These are phyloP conservation scores for Dactylellina leptospora DNA, from an alignment of 2,329 filamentous ascomycete species.

Conservation along the genomic window DNA sequence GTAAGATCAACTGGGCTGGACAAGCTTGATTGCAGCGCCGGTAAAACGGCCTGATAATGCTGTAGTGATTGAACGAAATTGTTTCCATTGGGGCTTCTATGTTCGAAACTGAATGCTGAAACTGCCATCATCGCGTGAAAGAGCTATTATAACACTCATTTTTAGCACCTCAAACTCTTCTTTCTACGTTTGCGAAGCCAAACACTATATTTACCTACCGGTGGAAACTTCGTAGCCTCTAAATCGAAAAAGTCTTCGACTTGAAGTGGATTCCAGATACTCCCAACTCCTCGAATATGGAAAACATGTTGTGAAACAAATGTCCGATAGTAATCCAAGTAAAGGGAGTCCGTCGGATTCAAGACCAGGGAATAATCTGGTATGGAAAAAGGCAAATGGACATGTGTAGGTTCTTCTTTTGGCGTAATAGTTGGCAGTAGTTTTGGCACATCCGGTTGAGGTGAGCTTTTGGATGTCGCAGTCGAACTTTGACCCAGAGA, in stretches of 20 bases:
- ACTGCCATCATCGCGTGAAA: slow-evolving; percentile 69
- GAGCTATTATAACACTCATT: slow-evolving; percentile 60
- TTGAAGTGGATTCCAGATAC: slow-evolving; percentile 41
- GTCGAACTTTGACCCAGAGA: slow-evolving; percentile 42
- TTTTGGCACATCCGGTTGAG: slow-evolving; percentile 34
- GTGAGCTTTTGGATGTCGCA: slow-evolving; percentile 46
- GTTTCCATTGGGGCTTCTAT: slow-evolving; percentile 61
- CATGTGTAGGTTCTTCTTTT: slow-evolving; percentile 33
- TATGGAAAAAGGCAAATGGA: slow-evolving; percentile 28
- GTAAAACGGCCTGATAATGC: slow-evolving; percentile 67
- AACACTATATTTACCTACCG: slow-evolving; percentile 61
- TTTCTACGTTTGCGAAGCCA: not conserved
- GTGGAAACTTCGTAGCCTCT: slow-evolving; percentile 65
- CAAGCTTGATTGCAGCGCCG: slow-evolving; percentile 63
- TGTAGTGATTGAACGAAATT: slow-evolving; percentile 65
- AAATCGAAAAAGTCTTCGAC: slow-evolving; percentile 62
- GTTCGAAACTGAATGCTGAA: slow-evolving; percentile 66
- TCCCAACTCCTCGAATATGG: slow-evolving; percentile 51
- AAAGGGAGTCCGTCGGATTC: slow-evolving; percentile 44
- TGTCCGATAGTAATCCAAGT: slow-evolving; percentile 57
- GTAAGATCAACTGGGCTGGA: slow-evolving; percentile 65
- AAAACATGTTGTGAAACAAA: slow-evolving; percentile 56
- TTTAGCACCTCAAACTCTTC: slow-evolving; percentile 11
- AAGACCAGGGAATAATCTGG: slow-evolving; percentile 21
- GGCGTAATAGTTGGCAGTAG: slow-evolving; percentile 20